These are phyloP conservation scores for Wickerhamomyces hampshirensis DNA, from an alignment of 805 yeast genomes.

Conservation along the genomic window DNA sequence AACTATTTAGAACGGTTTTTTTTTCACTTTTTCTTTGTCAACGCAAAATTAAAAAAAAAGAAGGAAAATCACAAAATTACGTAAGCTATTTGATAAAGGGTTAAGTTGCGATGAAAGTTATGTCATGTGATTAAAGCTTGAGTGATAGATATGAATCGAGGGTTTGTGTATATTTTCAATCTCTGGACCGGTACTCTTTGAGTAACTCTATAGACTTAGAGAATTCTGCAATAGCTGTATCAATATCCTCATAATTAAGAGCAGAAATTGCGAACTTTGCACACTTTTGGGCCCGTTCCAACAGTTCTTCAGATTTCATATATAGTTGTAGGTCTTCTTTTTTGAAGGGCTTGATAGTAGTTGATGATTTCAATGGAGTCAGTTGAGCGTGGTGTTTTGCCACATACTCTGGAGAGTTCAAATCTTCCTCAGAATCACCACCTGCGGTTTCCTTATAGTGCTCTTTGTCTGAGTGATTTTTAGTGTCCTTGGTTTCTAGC, in stretches of 20 bases:
- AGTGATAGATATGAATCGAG: too few relatives aligned
- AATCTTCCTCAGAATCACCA: slow-evolving; percentile 3
- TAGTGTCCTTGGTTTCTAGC: not conserved
- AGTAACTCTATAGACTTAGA: slow-evolving; percentile 6
- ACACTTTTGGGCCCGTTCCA: slow-evolving; percentile 49
- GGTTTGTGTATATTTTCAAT: too few relatives aligned
- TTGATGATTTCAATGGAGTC: too few relatives aligned
- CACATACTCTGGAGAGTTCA: not conserved
- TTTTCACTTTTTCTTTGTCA: not conserved
- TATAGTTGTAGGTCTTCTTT: slow-evolving; percentile 21
- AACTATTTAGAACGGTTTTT: not conserved
- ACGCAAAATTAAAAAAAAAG: not conserved
- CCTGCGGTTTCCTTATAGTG: not conserved
- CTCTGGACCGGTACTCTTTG: slow-evolving; percentile 15
- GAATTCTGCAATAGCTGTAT: slow-evolving; percentile 43
- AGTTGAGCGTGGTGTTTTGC: slow-evolving; percentile 3
- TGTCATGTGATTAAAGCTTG: too few relatives aligned
- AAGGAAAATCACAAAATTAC: not conserved
- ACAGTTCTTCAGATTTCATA: slow-evolving; percentile 30
- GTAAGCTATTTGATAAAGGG: not conserved
- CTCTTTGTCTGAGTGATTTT: too few relatives aligned
- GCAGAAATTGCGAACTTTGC: slow-evolving; percentile 74
- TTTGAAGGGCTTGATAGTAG: slow-evolving; percentile 3
- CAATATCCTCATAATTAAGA: slow-evolving; percentile 60
- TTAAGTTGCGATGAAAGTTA: not conserved